Percentiles rank a stretch among this genome's conserved stretches.
Evolutionary conservation across 2,329 filamentous ascomycete species (phyloP).

Genomic region (Exophiala dermatitidis): DNA sequence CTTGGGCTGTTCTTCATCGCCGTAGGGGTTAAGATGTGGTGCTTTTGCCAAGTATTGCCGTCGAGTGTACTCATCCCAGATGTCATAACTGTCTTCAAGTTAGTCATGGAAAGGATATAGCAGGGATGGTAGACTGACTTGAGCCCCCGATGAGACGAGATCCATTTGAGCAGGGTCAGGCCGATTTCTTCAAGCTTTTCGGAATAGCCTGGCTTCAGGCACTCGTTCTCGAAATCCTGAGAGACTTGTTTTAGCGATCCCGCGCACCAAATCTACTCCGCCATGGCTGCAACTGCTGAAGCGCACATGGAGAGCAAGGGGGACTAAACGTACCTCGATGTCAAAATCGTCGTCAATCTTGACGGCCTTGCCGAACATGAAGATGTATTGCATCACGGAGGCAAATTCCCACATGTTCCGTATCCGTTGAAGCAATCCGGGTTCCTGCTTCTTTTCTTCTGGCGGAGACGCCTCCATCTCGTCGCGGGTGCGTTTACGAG

Average conservation of each 20-base stretch:
- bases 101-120: conserved; percentile 14
- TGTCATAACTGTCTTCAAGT: conserved; percentile 56
- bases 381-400: conserved; percentile 87
- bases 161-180: conserved; percentile 78
- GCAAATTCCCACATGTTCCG: conserved; percentile 95
- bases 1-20: conserved; percentile 62
- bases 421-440: conserved; percentile 55
- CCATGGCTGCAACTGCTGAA: not conserved
- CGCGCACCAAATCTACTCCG: conserved; percentile 19
- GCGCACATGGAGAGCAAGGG: not conserved
- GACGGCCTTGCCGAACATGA: conserved; percentile 77
- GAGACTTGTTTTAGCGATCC: conserved; percentile 20
- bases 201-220: conserved; percentile 67
- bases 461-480: conserved; percentile 49
- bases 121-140: conserved; percentile 55
- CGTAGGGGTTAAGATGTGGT: conserved; percentile 75
- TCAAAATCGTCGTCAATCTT: conserved; percentile 86
- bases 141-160: conserved; percentile 86
- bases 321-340: conserved; percentile 64
- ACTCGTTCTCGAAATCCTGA: conserved; percentile 83
- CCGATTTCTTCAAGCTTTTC: conserved; percentile 72
- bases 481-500: conserved; percentile 50
- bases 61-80: conserved; percentile 88
- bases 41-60: conserved; percentile 81
- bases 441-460: conserved; percentile 36